Evolutionary conservation across 768 basidiomycete genomes (phyloP), one percentile per base, ranked within the genome.

Genomic region (Obba rivulosa): DNA sequence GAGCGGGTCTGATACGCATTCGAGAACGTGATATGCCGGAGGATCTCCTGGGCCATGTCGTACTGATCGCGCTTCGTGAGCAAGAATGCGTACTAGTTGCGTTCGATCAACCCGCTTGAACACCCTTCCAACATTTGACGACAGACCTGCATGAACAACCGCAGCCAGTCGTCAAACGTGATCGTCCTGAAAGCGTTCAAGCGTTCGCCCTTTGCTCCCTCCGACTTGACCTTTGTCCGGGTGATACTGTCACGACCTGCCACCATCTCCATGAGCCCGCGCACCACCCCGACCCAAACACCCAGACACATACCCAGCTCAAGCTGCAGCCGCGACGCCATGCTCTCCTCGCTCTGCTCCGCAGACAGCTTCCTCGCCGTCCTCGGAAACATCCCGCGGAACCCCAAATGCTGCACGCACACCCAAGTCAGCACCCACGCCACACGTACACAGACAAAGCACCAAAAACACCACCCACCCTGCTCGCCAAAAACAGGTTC

Each of bases 141-240:
- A n/a, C n/a, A n/a, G n/a, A 92, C 95, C 74, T 93, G 87, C 72
- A 96, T 80, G 61, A 92, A 83, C 35, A 97, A 59, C 14, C 74
- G 72, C 41, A 95, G 62, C 95, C 95, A 99, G 45, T 87, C 81
- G 47, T 87, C 85, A 56, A 92, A 91, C 3, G 74, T 74, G 31
- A 95, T 72, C 0, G 89, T 88, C 10, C 94, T 83, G 64, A 94
- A 97, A 0, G 79, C 71, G 43, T 82, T 76, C 2, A 87, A 76
- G 22, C 70, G 73, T 17, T 66, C 71, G 3, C 55, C 39, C 50
- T 70, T 70, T 48, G 71, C 65, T 37, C 61, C 61, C 40, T 71
- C 74, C 5, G 67, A 68, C 24, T 67, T 69, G 4, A 71, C 66
- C 57, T 78, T 85, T 17, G n/a, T n/a, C n/a, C 76, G 73, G 4